phyloP scores from a whole-genome alignment of 768 basidiomycete genomes.

The Podaxis carcinomalis region DNA sequence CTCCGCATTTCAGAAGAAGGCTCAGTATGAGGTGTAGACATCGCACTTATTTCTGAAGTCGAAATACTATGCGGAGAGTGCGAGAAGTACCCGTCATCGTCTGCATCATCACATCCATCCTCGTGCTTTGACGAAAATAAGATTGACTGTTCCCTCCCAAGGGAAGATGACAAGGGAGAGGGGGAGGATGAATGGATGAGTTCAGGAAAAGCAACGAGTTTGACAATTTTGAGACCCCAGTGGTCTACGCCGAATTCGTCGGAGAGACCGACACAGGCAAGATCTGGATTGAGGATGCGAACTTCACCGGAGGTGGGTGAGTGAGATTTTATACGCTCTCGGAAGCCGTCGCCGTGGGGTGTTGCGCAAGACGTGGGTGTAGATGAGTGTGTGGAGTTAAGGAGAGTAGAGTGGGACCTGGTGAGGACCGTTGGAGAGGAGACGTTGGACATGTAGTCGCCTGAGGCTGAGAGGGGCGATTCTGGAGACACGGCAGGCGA shows the following conservation, averaged over 20 bases:
- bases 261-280: slow-evolving; percentile 72
- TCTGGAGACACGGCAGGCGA: slow-evolving; percentile 16
- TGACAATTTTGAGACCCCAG: slow-evolving; percentile 76
- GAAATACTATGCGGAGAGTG: slow-evolving; percentile 46
- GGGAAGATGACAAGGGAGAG: slow-evolving; percentile 9
- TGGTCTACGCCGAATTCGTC: slow-evolving; percentile 60
- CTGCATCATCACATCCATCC: slow-evolving; percentile 19
- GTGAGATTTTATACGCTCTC: slow-evolving; percentile 33
- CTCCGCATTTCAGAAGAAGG: slow-evolving; percentile 18
- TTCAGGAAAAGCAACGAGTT: slow-evolving; percentile 73
- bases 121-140: neutral
- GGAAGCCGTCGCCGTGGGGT: slow-evolving; percentile 12
- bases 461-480: neutral
- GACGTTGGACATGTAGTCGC: neutral
- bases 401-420: neutral
- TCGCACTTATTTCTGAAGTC: slow-evolving; percentile 27
- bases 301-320: slow-evolving; percentile 60
- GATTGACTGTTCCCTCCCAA: slow-evolving; percentile 3
- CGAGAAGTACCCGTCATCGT: slow-evolving; percentile 59
- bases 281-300: slow-evolving; percentile 58
- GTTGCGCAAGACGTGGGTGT: neutral
- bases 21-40: slow-evolving; percentile 42
- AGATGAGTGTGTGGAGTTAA: neutral
- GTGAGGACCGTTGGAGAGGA: slow-evolving; percentile 8
- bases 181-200: slow-evolving; percentile 41